Evolutionary conservation across 805 yeast genomes (phyloP).

Genomic region (Teunomyces funiuensis): DNA sequence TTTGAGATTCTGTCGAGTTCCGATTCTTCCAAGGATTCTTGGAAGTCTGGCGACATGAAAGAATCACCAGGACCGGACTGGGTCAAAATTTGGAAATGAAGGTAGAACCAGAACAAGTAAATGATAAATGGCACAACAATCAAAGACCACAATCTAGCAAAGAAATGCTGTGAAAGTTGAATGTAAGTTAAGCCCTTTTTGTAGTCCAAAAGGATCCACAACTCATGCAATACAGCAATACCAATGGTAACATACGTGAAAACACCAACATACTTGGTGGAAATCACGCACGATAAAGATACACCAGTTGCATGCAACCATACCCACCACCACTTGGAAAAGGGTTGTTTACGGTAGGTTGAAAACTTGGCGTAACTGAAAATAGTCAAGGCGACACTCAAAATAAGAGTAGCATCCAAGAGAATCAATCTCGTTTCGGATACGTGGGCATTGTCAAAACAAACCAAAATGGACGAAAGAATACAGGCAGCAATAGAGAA

Average conservation of each 20-base stretch:
- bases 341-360: constrained; percentile 63
- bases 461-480: constrained; percentile 72
- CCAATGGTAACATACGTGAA: constrained; percentile 90
- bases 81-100: constrained; percentile 79
- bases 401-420: constrained; percentile 84
- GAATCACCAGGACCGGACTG: constrained; percentile 95
- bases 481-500: constrained; percentile 76
- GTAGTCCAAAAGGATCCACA: constrained; percentile 84
- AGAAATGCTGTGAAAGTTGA: constrained; percentile 64
- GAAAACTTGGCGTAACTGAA: constrained; percentile 79
- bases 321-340: constrained; percentile 72
- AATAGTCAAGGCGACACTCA: constrained; percentile 79
- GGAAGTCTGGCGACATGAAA: constrained; percentile 94
- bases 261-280: constrained; percentile 95
- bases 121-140: constrained; percentile 78
- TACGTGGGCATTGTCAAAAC: constrained; percentile 88
- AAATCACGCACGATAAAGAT: constrained; percentile 84
- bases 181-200: constrained; percentile 60
- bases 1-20: constrained; percentile 69
- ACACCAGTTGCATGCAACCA: constrained; percentile 88
- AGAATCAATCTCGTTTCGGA: constrained; percentile 87
- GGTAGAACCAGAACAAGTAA: constrained; percentile 86
- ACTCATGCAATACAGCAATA: constrained; percentile 75
- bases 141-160: constrained; percentile 68
- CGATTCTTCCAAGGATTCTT: constrained; percentile 86